phyloP scores from a whole-genome alignment of 2,329 filamentous ascomycete genomes.

The Neospermospora avenae region DNA sequence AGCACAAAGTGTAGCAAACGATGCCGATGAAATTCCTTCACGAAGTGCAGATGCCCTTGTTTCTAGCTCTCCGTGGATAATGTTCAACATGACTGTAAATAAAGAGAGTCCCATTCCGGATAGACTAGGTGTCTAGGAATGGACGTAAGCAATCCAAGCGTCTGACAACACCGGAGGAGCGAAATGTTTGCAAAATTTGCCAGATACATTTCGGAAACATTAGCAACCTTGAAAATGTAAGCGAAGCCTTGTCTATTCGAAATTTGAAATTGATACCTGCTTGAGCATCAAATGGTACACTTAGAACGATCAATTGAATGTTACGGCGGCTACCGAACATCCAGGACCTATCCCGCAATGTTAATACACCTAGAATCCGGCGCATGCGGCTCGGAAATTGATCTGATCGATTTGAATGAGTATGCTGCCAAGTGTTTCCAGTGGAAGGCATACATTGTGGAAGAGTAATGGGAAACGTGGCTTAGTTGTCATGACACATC shows the following conservation, averaged over 20 bases:
- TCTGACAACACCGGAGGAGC: too few relatives aligned
- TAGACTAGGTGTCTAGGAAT: too few relatives aligned
- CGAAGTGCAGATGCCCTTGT: too few relatives aligned
- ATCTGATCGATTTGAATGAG: slow-evolving; percentile 12
- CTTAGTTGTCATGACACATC: slow-evolving; percentile 8
- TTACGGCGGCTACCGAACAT: slow-evolving; percentile 3
- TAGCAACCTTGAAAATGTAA: slow-evolving; percentile 8
- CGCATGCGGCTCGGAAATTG: slow-evolving; percentile 2
- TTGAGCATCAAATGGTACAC: slow-evolving; percentile 10
- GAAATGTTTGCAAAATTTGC: slow-evolving; percentile 13
- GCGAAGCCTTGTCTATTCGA: not conserved
- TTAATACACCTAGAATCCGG: slow-evolving; percentile 7
- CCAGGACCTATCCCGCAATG: slow-evolving; percentile 1
- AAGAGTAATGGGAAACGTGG: slow-evolving; percentile 6
- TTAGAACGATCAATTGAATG: slow-evolving; percentile 10
- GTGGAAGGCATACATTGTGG: slow-evolving; percentile 10
- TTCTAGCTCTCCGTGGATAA: too few relatives aligned
- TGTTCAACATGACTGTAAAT: too few relatives aligned
- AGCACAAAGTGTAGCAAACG: too few relatives aligned
- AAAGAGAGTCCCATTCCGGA: too few relatives aligned
- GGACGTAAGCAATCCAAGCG: too few relatives aligned
- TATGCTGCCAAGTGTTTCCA: slow-evolving; percentile 9
- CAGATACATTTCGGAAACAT: slow-evolving; percentile 3
- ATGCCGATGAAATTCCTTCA: too few relatives aligned
- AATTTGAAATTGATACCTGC: not conserved